Base-by-base conservation (phyloP, 768 basidiomycete species). In the Panaeolus cyanescens region DNA sequence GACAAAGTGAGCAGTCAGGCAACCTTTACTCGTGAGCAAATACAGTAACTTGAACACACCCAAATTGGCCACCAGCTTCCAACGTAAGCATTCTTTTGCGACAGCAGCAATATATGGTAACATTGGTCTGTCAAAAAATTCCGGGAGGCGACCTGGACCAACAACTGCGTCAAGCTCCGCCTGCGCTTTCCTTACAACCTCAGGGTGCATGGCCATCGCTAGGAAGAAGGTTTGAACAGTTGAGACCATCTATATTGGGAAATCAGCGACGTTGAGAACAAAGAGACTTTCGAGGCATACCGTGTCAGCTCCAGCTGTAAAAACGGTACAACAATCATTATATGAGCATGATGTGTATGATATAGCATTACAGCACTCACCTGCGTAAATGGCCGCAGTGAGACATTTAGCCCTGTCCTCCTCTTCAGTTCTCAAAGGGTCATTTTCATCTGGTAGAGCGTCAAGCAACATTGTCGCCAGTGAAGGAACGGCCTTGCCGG, bases 191-290 rank as follows among this genome's bases (percentile, higher is more conserved):
- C 64, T 77, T 50, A 85, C 80, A 1, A 78, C 81, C 34, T 83
- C 81, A 0, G 90, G 89, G 65, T 90, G 71, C 6, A 77, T 72
- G 56, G 89, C 76, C 85, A 92, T 88, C 5, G 87, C 86, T 55
- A 91, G 80, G 22, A 92, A 69, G 72, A 92, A 88, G 40, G 87
- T 83, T 31, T 77, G 76, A 33, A 86, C 72, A 17, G 81, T 70
- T 2, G 87, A 83, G 54, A 88, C 75, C 1, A 82, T 89, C 86
- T 84, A 50, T 36, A 37, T 22, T 30, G 5, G 33, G 20, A 9
- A 42, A 17, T 42, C 6, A 42, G 12, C 19, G 5, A 5, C 4
- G 9, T 42, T 3, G 7, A 34, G 33, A 25, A 42, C 1, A 25
- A 6, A 42, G 20, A 13, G 13, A 25, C 7, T 4, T 10, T 39